Conservation (phyloP, 164 flowering plant genomes). For the Umbellularia californica region DNA sequence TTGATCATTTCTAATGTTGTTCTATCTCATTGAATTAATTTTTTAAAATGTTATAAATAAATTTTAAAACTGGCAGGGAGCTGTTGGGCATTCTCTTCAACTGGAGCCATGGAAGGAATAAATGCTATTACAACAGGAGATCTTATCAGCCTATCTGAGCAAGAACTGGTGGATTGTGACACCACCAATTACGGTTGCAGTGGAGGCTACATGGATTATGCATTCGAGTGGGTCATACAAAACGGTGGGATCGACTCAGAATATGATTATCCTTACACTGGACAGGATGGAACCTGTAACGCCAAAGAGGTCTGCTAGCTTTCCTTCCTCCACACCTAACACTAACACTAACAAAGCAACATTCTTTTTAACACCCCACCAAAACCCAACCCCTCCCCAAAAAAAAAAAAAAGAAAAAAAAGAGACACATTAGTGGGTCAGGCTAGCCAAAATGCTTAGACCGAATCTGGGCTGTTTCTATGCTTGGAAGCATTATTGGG, state of each 20-base stretch:
- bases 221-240: conserved; percentile 64
- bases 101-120: conserved; percentile 72
- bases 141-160: conserved; percentile 67
- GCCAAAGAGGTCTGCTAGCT: conserved; percentile 36
- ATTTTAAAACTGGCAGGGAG: conserved; percentile 35
- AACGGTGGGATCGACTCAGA: conserved; percentile 77
- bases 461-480: too few relatives aligned
- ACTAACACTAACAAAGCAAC: too few relatives aligned
- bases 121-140: conserved; percentile 59
- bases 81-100: conserved; percentile 72
- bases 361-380: too few relatives aligned
- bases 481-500: too few relatives aligned
- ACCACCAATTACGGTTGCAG: conserved; percentile 55
- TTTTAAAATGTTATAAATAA: too few relatives aligned
- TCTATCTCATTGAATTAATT: neutral
- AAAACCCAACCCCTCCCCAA: too few relatives aligned
- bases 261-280: conserved; percentile 56
- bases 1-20: too few relatives aligned
- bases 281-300: conserved; percentile 46
- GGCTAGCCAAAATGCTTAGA: too few relatives aligned
- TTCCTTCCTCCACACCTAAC: too few relatives aligned
- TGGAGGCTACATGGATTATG: conserved; percentile 73
- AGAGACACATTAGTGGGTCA: too few relatives aligned
- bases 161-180: conserved; percentile 77
- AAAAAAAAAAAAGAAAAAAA: rapidly evolving